Evolutionary conservation across 2,329 filamentous ascomycete species (phyloP), one percentile per base, ranked within the genome.

Genomic region (Drechslerella dactyloides): DNA sequence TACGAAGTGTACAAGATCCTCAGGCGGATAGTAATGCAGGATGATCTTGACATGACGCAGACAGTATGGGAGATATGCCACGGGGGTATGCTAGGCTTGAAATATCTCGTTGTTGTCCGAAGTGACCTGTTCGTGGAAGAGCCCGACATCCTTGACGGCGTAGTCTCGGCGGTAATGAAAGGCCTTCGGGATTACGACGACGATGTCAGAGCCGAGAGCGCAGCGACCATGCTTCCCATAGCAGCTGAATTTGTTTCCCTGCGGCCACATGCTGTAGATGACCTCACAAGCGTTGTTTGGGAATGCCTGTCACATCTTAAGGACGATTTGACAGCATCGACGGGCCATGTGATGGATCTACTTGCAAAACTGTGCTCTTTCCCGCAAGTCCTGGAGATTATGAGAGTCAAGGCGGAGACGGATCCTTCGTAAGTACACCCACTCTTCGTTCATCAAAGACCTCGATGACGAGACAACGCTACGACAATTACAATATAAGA

Each of bases 281-380:
- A 85, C 30, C 86, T 99, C 42, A 96, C 97, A 79, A 89, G 90
- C 78, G 96, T 97, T 69, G 93, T 99, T 27, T 99, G 94, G 94
- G 90, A 96, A 77, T 97, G 94, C 81, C 83, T 99, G 23, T 96
- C 93, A 2, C 96, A 96, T 78, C 83, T 99, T n/a, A 93, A 93
- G 74, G 94, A 99, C 78, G 94, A 99, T 78, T 84, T 99, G 17
- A 97, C 93, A 79, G 94, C 94, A 2, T 97, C 94, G 79, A 99
- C 96, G 8, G 94, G 94, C 53, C 96, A 92, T 64, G 96, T 99
- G 61, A 99, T 99, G 96, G 96, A 99, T 79, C 85, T 99, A 44
- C 84, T 99, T 17, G 94, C 96, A 13, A 97, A 94, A 70, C 86
- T 99, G 1, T 99, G 94, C 81, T 90, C 92, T 74, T 99, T 97